Base-by-base conservation (phyloP, 805 yeast species). In the Metschnikowia amazonensis region DNA sequence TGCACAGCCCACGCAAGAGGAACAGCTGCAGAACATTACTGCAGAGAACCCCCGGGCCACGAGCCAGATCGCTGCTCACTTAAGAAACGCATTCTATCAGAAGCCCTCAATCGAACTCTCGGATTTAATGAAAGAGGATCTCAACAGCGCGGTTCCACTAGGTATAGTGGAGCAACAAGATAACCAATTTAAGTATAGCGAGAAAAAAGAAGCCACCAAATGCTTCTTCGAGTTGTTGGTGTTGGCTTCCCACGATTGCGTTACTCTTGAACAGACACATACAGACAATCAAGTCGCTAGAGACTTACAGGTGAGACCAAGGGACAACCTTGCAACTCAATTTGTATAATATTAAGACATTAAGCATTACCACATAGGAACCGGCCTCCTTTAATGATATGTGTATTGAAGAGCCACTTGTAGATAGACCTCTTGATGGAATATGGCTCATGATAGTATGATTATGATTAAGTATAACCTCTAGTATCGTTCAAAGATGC, bases 201-300 rank as follows among this genome's bases (percentile, higher is more conserved):
- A 70, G 47, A 75, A 75, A 57, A 69, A 73, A 52, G 82, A 83
- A 55, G 87, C 89, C 17, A 80, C 88, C 2, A 76, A 80, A 56
- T 74, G 86, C 44, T 89, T 89, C 64, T 89, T 89, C 57, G 95
- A 89, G 60, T 62, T 89, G 60, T 70, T 89, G 54, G 92, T 89
- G 3, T 70, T 89, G 46, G 95, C 95, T 1, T 83, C 94, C 5
- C 73, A 80, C 36, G 89, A 84, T 54, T 82, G 92, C 44, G 67
- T 89, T 37, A 67, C 70, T 13, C 63, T 89, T 34, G 65, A 77
- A 30, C 96, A 88, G 66, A 69, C 67, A 32, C 42, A 49, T 13
- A 37, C 44, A n/a, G 52, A 51, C 13, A 57, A 59, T 9, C 56
- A 56, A 11, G 56, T 84, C 17, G 87, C 82, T 52, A 84, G 82